Percentiles rank a stretch among this genome's conserved stretches.
These are phyloP conservation scores for Diplotaxis tenuifolia DNA, from an alignment of 345 rosid species.

Conservation along the genomic window DNA sequence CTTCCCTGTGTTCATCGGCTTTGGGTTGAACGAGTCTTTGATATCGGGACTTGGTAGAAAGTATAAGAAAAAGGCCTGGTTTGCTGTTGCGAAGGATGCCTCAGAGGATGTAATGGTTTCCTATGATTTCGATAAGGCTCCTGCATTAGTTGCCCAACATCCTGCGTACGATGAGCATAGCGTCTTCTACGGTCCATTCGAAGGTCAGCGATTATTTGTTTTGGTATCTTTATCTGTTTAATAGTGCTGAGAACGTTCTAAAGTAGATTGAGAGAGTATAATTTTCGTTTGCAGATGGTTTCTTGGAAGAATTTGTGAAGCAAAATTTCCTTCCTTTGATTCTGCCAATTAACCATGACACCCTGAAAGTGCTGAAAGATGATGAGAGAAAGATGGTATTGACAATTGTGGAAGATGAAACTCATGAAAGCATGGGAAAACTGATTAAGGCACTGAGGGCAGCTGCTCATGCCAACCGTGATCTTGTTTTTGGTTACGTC, in stretches of 20 bases:
- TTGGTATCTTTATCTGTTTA: background rate
- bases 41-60: constrained; percentile 52
- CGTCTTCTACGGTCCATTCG: constrained; percentile 86
- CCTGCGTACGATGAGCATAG: constrained; percentile 62
- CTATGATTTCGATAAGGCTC: constrained; percentile 77
- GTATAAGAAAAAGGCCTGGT: constrained; percentile 96
- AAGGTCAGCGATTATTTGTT: constrained; percentile 52
- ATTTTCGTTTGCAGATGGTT: constrained; percentile 53
- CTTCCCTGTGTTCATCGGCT: constrained; percentile 82
- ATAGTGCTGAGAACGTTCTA: background rate
- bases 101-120: constrained; percentile 71
- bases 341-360: constrained; percentile 75
- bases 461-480: constrained; percentile 91
- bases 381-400: constrained; percentile 82
- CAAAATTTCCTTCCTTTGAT: constrained; percentile 77
- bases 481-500: constrained; percentile 81
- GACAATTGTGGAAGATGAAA: constrained; percentile 73
- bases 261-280: constrained; percentile 7
- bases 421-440: constrained; percentile 55
- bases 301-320: constrained; percentile 72
- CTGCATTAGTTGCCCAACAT: constrained; percentile 67
- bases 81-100: constrained; percentile 72
- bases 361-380: constrained; percentile 73
- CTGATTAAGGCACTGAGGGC: constrained; percentile 69
- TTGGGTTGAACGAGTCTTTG: constrained; percentile 60